A percentile compares a stretch with the other conserved stretches of the same genome.
These are phyloP conservation scores for Miscanthus sacchariflorus DNA, from an alignment of 202 grass and related monocot species.

Conservation along the genomic window DNA sequence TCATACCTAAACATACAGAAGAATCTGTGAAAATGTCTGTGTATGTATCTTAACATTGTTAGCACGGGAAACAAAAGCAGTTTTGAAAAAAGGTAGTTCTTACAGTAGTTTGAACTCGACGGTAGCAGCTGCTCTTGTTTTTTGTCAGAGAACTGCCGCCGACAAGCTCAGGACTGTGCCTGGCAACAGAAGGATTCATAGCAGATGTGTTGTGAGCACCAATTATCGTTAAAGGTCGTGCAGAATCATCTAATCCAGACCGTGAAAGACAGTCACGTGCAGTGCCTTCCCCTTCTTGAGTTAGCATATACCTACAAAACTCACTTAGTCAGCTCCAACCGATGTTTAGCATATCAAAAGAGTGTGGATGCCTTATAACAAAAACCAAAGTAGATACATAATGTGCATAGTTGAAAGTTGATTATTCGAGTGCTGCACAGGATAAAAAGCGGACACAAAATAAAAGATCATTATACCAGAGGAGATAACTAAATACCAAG, in stretches of 20 bases:
- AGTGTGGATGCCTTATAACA: conserved; percentile 20
- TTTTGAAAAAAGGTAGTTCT: conserved; percentile 26
- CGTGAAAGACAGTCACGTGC: conserved; percentile 60
- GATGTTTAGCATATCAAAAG: conserved; percentile 7
- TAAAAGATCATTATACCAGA: not conserved
- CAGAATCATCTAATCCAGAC: conserved; percentile 60
- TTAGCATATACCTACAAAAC: conserved; percentile 72
- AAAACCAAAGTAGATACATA: conserved; percentile 23
- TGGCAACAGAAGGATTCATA: not conserved
- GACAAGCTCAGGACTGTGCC: conserved; percentile 24
- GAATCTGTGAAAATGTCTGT: not conserved
- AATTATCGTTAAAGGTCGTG: conserved; percentile 15
- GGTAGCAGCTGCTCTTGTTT: conserved; percentile 3
- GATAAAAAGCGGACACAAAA: not conserved
- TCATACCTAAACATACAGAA: conserved; percentile 32
- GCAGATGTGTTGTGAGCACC: conserved; percentile 19
- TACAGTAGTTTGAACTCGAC: conserved; percentile 38
- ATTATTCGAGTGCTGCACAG: not conserved
- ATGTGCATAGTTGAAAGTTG: not conserved
- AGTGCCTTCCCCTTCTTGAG: conserved; percentile 69
- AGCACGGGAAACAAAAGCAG: not conserved
- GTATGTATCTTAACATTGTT: not conserved
- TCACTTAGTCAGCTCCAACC: conserved; percentile 6
- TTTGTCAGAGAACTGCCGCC: conserved; percentile 25
- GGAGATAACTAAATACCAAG: conserved; percentile 15